Base-by-base conservation (phyloP, 2,329 filamentous ascomycete genomes). In the Fusarium nygamai region DNA sequence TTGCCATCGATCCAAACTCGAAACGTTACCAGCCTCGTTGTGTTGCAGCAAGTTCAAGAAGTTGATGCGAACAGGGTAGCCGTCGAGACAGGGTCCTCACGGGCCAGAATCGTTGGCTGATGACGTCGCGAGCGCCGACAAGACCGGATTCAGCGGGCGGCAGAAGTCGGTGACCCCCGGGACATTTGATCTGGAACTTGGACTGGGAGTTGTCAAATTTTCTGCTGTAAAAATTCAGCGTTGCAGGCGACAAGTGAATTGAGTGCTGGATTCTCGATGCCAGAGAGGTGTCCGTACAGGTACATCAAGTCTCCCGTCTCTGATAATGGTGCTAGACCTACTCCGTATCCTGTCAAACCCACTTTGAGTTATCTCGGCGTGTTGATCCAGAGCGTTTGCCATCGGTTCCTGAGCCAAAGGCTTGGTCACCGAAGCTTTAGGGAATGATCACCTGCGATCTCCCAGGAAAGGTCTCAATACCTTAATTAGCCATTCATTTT, bases 91-190 rank as follows among this genome's bases (percentile, higher is more conserved):
- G 63, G 71, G 71, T 69, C 59, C 53, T 61, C 67, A 72, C 71
- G 62, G 71, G 56, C 71, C 66, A 71, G 60, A 58, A 67, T 61
- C n/a, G 65, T 48, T 62, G 60, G 54, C 41, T 63, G 39, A 79
- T 79, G 78, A 79, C 78, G 78, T 79, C 71, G 70, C 59, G 39
- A 50, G 50, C 34, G 33, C 48, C 61, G 41, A 72, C 44, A 54
- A 36, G 53, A 53, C 68, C 71, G 64, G 72, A 63, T 75, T 66
- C 56, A 71, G 69, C 67, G 62, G 68, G 48, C 60, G 43, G 54
- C 56, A 69, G 67, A 64, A 54, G 64, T 78, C 76, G 73, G 75
- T 64, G 60, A 72, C 69, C 70, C 60, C 75, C 69, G 64, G 68
- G 61, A 54, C 48, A 34, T 50, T 60, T 64, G 44, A 41, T 41